Evolutionary conservation across 805 yeast species (phyloP).

Genomic region (Pichia scutulata): DNA sequence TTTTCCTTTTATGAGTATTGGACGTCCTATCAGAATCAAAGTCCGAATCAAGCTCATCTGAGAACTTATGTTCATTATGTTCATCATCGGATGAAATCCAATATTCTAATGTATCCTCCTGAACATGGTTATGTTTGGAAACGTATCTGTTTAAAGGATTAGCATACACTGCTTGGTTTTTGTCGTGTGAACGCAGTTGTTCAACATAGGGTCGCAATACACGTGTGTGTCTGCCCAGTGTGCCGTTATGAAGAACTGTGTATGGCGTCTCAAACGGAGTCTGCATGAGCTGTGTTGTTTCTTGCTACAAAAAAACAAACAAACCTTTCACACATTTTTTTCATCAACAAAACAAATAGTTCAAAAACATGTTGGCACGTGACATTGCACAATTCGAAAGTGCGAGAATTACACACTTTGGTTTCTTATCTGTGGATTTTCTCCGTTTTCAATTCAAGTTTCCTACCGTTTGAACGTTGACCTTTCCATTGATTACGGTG

Average conservation of each 20-base stretch:
- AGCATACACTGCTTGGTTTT: constrained; percentile 4
- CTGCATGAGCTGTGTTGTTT: background rate
- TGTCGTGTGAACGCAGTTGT: constrained; percentile 3
- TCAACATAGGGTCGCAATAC: constrained; percentile 4
- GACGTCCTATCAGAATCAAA: background rate
- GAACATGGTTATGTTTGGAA: constrained; percentile 10
- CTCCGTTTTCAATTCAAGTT: too few species aligned
- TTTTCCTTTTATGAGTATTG: background rate
- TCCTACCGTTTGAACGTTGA: too few species aligned
- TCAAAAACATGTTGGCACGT: background rate
- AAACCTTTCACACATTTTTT: background rate
- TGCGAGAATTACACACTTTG: background rate
- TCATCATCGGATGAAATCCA: constrained; percentile 16
- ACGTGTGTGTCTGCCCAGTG: background rate
- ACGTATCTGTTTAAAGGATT: constrained; percentile 10
- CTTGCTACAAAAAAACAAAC: background rate
- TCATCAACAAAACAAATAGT: background rate
- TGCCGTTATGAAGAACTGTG: background rate
- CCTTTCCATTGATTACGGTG: background rate
- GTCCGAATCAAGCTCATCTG: background rate
- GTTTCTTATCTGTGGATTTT: background rate
- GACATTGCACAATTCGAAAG: background rate
- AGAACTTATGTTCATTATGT: background rate
- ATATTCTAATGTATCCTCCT: constrained; percentile 16
- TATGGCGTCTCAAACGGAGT: constrained; percentile 5